phyloP scores from a whole-genome alignment of 2,329 filamentous ascomycete species.

The Fusarium sp. region DNA sequence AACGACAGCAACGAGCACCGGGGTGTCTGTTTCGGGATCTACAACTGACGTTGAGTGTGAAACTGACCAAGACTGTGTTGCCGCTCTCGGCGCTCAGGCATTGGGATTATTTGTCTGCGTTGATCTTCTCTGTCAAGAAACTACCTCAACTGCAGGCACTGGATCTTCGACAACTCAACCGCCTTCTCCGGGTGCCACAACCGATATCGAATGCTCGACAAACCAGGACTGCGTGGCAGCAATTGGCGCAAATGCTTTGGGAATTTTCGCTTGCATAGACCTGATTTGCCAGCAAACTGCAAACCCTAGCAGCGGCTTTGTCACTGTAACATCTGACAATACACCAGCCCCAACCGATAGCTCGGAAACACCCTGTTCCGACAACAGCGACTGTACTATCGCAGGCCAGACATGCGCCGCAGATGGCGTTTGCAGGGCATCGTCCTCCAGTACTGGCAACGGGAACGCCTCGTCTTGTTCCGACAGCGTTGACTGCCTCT shows the following conservation, averaged over 20 bases:
- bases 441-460: background rate
- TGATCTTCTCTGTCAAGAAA: slow-evolving; percentile 9
- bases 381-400: background rate
- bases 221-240: slow-evolving; percentile 3
- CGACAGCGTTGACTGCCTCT: slow-evolving; percentile 11
- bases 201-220: background rate
- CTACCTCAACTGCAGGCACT: background rate
- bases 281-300: slow-evolving; percentile 9
- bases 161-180: background rate
- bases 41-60: background rate
- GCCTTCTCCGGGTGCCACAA: background rate
- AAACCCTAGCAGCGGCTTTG: slow-evolving; percentile 8
- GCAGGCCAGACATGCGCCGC: slow-evolving; percentile 12
- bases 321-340: background rate
- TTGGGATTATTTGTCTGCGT: slow-evolving; percentile 4
- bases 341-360: background rate
- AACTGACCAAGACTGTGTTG: slow-evolving; percentile 16
- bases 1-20: background rate
- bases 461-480: background rate
- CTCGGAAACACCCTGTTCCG: background rate
- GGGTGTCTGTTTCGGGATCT: background rate
- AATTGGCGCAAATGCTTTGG: slow-evolving; percentile 5
- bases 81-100: background rate
- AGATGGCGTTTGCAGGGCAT: background rate
- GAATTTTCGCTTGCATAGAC: slow-evolving; percentile 11